phyloP scores from a whole-genome alignment of 1,284 basidiomycete genomes.

The Malassezia cuniculi region DNA sequence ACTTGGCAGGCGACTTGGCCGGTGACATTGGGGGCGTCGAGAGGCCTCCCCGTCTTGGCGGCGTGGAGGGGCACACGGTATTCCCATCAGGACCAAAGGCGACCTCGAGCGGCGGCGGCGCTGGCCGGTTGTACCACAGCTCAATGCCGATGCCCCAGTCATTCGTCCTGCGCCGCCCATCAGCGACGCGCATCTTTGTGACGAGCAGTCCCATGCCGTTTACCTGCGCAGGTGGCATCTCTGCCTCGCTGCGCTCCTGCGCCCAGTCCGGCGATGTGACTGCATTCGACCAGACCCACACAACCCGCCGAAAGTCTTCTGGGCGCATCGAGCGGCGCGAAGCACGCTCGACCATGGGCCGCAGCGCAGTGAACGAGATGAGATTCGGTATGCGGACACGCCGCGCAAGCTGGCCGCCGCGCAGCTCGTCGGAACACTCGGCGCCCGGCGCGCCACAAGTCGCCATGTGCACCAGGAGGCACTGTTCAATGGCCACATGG shows the following conservation, averaged over 20 bases:
- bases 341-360: slow-evolving; percentile 32
- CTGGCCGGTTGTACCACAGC: slow-evolving; percentile 19
- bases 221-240: slow-evolving; percentile 12
- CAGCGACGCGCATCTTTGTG: slow-evolving; percentile 15
- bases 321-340: slow-evolving; percentile 23
- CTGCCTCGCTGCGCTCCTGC: neutral
- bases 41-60: too few relatives aligned
- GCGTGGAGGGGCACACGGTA: neutral
- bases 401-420: neutral
- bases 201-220: slow-evolving; percentile 30
- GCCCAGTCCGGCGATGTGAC: neutral
- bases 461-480: slow-evolving; percentile 36
- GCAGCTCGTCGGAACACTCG: neutral
- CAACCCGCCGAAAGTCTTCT: slow-evolving; percentile 23
- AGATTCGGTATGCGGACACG: slow-evolving; percentile 30
- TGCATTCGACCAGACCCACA: slow-evolving; percentile 29
- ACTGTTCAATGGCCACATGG: slow-evolving; percentile 33
- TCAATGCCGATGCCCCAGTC: slow-evolving; percentile 35
- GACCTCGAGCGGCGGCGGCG: slow-evolving; percentile 18
- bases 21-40: too few relatives aligned
- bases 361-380: slow-evolving; percentile 27
- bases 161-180: slow-evolving; percentile 16
- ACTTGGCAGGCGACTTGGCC: neutral
- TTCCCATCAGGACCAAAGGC: slow-evolving; percentile 17
- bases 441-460: slow-evolving; percentile 26